These are phyloP conservation scores for Pseudopyrenochaeta lycopersici DNA, from an alignment of 2,329 filamentous ascomycete genomes.

Conservation along the genomic window DNA sequence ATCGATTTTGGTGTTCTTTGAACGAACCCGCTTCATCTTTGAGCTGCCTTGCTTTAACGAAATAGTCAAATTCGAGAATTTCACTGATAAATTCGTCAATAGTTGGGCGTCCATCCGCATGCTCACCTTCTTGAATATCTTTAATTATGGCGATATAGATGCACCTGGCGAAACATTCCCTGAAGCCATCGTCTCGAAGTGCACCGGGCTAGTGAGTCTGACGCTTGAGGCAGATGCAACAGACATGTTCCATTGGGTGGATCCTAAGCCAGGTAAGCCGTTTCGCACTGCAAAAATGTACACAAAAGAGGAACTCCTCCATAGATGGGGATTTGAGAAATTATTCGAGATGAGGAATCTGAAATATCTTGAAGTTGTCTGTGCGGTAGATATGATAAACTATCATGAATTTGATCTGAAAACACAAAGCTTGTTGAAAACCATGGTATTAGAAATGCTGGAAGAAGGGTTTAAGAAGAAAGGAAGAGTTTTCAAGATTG, in stretches of 20 bases:
- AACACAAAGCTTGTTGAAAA: background rate
- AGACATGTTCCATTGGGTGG: background rate
- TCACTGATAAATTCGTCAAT: background rate
- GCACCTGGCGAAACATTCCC: background rate
- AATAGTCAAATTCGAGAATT: background rate
- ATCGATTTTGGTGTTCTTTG: background rate
- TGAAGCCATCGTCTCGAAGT: background rate
- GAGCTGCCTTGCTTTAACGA: background rate
- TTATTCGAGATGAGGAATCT: background rate
- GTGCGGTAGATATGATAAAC: background rate
- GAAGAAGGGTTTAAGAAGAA: background rate
- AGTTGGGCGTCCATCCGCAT: background rate
- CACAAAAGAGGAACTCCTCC: background rate
- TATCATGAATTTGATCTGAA: background rate
- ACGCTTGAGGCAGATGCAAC: background rate
- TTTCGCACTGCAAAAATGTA: background rate
- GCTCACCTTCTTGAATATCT: background rate
- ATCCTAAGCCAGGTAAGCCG: background rate
- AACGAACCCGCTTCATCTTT: background rate
- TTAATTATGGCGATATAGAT: background rate
- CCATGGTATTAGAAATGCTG: background rate
- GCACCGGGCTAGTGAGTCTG: background rate
- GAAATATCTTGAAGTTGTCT: background rate
- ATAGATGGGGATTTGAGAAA: background rate
- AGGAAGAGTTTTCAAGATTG: background rate